Base-by-base conservation (phyloP, 768 basidiomycete species). In the Favolaschia claudopus region DNA sequence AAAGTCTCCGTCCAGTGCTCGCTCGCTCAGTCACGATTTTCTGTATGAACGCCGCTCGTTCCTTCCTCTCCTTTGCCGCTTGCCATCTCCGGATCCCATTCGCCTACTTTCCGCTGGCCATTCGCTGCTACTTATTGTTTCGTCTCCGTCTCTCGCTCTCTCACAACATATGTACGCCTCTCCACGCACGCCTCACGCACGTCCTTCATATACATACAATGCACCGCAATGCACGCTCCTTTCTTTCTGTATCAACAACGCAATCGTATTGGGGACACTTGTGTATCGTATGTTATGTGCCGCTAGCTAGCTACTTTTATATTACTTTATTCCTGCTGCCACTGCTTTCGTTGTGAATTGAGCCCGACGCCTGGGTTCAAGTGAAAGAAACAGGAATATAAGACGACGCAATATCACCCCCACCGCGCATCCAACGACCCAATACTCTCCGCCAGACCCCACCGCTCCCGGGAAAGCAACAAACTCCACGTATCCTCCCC, bases 401-500 rank as follows among this genome's bases (percentile, higher is more conserved):
- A n/a, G n/a, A n/a, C n/a, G n/a, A n/a, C n/a, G 17, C 17, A 22
- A 14, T 31, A 31, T 29, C 58, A 79, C 55, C 75, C 75, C 74
- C 79, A 76, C 45, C 81, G 69, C 64, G 70, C 66, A 48, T 77
- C 79, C 66, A 73, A 74, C 59, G 72, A 67, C 29, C 78, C 76
- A 24, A 76, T 55, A 61, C 79, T 80, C 61, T 88, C 82, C 7
- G 72, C 75, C 33, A 83, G 67, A 20, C 76, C 73, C 81, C 84
- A 88, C 0, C 60, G 55, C 31, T 48, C 58, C 47, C 63, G 71
- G 40, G 71, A 68, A 12, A 83, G 51, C 40, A 85, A 62, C 34
- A 86, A 50, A 63, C 74, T 79, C 72, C 79, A 78, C 1, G 82
- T 83, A 59, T 88, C 85, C 49, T 87, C 86, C 3, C 81, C 82